Evolutionary conservation across 257 asterid genomes (phyloP).

Genomic region (Solanum chiquidenum): DNA sequence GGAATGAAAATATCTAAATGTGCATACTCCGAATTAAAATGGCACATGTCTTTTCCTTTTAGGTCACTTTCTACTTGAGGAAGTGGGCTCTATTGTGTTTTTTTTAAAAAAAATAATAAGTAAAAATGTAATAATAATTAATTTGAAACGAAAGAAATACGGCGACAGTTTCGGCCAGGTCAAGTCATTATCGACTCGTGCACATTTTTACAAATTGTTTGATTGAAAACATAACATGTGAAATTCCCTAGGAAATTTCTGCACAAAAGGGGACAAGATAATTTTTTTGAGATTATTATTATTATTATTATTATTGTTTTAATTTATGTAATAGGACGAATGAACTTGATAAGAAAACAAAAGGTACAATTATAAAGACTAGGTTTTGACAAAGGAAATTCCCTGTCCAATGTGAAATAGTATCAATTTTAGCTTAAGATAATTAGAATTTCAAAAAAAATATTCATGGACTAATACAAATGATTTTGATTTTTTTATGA

Average conservation of each 20-base stretch:
- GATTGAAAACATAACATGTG: not conserved
- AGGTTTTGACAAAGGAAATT: not conserved
- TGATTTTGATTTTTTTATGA: no score
- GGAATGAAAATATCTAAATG: no score
- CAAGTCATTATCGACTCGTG: not conserved
- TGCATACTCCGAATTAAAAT: not conserved
- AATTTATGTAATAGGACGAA: not conserved
- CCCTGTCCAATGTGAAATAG: not conserved
- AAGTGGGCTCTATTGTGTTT: not conserved
- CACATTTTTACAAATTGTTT: not conserved
- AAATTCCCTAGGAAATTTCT: not conserved
- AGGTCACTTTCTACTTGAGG: not conserved
- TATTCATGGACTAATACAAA: not conserved
- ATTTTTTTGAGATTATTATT: not conserved
- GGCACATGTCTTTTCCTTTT: not conserved
- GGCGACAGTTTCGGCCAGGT: not conserved
- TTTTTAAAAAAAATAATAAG: no score
- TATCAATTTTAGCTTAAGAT: not conserved
- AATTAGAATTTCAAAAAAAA: not conserved
- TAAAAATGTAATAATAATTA: not conserved
- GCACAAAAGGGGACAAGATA: not conserved
- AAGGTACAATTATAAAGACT: not conserved
- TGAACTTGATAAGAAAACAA: not conserved
- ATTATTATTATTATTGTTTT: not conserved
- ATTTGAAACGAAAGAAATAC: not conserved